Percentiles rank a stretch among this genome's conserved stretches.
Conservation (phyloP, 2,329 filamentous ascomycete species). For the Fusarium fujikuroi region DNA sequence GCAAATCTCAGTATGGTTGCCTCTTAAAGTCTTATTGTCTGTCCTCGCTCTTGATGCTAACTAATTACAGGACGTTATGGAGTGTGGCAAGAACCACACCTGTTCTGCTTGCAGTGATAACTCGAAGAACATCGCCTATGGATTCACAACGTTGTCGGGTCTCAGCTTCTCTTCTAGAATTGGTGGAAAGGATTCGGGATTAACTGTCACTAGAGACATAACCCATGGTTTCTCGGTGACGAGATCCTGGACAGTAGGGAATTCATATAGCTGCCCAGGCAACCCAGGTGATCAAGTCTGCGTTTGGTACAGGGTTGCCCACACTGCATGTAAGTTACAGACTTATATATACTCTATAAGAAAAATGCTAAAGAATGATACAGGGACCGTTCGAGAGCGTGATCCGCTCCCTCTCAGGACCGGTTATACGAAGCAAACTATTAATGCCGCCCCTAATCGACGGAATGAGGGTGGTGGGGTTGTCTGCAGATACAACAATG, state of each 20-base stretch:
- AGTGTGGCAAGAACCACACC: rapidly evolving
- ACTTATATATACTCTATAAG: background rate
- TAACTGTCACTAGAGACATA: too few species aligned
- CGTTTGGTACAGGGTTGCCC: background rate
- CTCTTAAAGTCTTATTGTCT: background rate
- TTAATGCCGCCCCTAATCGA: rapidly evolving
- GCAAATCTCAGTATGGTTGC: rapidly evolving
- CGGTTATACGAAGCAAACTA: too few species aligned
- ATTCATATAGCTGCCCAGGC: too few species aligned
- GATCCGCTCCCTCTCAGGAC: too few species aligned
- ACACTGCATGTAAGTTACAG: background rate
- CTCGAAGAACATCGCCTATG: too few species aligned
- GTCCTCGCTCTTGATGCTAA: background rate
- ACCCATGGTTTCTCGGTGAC: too few species aligned
- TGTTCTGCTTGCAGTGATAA: background rate
- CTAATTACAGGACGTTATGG: rapidly evolving
- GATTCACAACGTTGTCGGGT: too few species aligned
- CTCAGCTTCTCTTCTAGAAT: too few species aligned
- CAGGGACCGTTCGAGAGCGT: too few species aligned
- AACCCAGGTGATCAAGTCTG: rapidly evolving
- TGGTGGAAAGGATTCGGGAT: too few species aligned
- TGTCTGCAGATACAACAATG: rapidly evolving
- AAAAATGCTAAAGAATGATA: rapidly evolving
- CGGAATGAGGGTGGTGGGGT: rapidly evolving
- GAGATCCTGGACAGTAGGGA: rapidly evolving